A percentile compares a stretch with the other conserved stretches of the same genome.
These are phyloP conservation scores for Emmonsiellopsis sp. DNA, from an alignment of 2,329 filamentous ascomycete genomes.

Conservation along the genomic window DNA sequence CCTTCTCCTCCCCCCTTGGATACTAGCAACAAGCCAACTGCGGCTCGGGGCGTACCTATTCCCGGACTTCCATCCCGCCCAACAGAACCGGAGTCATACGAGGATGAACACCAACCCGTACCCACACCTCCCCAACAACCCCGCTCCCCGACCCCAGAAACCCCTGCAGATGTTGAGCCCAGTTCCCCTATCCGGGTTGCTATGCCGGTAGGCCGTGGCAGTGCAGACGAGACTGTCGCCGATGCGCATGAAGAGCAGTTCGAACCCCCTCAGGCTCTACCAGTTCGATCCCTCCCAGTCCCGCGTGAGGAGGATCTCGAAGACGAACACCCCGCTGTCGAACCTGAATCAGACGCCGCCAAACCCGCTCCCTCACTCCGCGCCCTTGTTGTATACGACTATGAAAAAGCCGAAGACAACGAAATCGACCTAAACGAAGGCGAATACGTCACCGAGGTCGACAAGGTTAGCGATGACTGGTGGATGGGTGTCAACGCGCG, in stretches of 20 bases:
- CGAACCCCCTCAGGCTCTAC: conserved; percentile 41
- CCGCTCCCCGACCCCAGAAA: conserved; percentile 31
- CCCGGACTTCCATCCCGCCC: conserved; percentile 63
- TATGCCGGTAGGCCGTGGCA: conserved; percentile 66
- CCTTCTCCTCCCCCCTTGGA: conserved; percentile 55
- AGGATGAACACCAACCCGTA: conserved; percentile 24
- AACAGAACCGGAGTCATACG: conserved; percentile 39
- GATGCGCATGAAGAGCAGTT: conserved; percentile 34
- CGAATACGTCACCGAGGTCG: conserved; percentile 80
- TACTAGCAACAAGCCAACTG: conserved; percentile 58
- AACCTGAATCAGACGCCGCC: conserved; percentile 44
- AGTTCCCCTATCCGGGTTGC: conserved; percentile 76
- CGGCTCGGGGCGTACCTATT: conserved; percentile 59
- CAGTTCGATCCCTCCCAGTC: conserved; percentile 53
- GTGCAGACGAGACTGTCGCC: conserved; percentile 33
- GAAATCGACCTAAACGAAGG: conserved; percentile 87
- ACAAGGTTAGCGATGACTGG: conserved; percentile 98
- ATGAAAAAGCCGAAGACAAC: conserved; percentile 95
- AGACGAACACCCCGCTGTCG: conserved; percentile 51
- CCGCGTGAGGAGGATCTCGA: conserved; percentile 57
- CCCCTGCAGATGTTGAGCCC: conserved; percentile 42
- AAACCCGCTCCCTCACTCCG: conserved; percentile 35
- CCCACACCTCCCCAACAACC: conserved; percentile 36
- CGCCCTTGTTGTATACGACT: conserved; percentile 83
- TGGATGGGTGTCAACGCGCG: conserved; percentile 87